Evolutionary conservation across 2,329 filamentous ascomycete species (phyloP), one percentile per base, ranked within the genome.

Genomic region (Hypoxylon rubiginosum): DNA sequence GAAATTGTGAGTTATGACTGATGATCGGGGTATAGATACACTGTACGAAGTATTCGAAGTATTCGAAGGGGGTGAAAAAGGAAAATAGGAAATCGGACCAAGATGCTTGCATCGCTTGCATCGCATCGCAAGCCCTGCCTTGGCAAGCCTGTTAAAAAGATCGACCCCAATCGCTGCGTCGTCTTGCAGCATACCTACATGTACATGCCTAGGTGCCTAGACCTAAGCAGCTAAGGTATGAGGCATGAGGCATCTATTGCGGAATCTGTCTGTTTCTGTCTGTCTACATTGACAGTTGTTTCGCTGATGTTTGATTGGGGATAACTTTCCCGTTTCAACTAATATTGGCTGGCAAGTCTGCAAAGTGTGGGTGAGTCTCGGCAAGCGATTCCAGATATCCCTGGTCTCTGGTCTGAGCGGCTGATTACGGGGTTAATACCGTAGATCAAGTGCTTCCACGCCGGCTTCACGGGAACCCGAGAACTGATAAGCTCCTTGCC

Each of bases 291-390:
- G 46, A 39, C 39, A 56, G 39, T 55, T 60, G 62, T 63, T 66
- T 66, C 66, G 63, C 60, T 17, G 49, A 58, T 60, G 64, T 64
- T 67, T 64, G 64, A 62, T 60, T 67, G 48, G 58, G 17, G 51
- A 53, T 52, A 36, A 19, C 43, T 59, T 55, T 58, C 52, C 58
- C n/a, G 67, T 69, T 69, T 69, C 67, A 62, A 64, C 66, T 56
- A 61, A 57, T 49, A 54, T 43, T 52, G 45, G 24, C 45, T 54
- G 8, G 45, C 60, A n/a, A n/a, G n/a, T n/a, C 49, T 32, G 39
- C n/a, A n/a, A n/a, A n/a, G n/a, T 17, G 39, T 48, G 52, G 61
- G 41, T 28, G 32, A 51, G 54, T 61, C 57, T 64, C 60, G 64
- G 63, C 50, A 58, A 17, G 41, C 61, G 58, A 58, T 52, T 28